phyloP scores from a whole-genome alignment of 1,284 basidiomycete genomes.

The Peniophora sp. region DNA sequence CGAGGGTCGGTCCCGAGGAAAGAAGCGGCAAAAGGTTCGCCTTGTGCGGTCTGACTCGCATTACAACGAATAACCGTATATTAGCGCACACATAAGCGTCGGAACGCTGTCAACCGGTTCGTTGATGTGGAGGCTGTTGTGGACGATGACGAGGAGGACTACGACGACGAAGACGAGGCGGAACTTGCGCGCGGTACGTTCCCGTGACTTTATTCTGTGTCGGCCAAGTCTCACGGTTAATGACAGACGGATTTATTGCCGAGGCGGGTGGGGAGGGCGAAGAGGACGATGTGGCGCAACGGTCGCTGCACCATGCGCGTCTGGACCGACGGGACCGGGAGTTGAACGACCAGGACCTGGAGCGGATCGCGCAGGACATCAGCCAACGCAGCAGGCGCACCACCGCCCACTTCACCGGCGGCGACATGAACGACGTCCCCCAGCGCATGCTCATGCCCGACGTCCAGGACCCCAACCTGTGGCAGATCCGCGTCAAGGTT shows the following conservation, averaged over 20 bases:
- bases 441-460: constrained; percentile 96
- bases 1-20: constrained; percentile 30
- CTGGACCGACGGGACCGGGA: constrained; percentile 73
- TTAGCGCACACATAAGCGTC: constrained; percentile 51
- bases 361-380: constrained; percentile 81
- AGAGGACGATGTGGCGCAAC: constrained; percentile 58
- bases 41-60: background rate
- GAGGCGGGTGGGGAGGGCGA: constrained; percentile 61
- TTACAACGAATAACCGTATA: constrained; percentile 6
- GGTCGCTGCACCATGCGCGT: constrained; percentile 66
- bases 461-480: constrained; percentile 91
- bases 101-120: constrained; percentile 69
- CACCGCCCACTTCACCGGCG: constrained; percentile 63
- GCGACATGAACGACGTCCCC: constrained; percentile 91
- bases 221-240: constrained; percentile 14
- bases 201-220: too few relatives aligned
- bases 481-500: constrained; percentile 93
- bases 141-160: constrained; percentile 91
- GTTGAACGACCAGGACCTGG: constrained; percentile 78
- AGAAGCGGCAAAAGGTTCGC: constrained; percentile 51
- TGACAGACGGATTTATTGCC: constrained; percentile 76
- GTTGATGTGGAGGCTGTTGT: constrained; percentile 94
- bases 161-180: constrained; percentile 73
- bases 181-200: constrained; percentile 66
- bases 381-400: constrained; percentile 74